These are phyloP conservation scores for Gilbertella persicaria DNA, from an alignment of 371 early-diverging fungal genomes.

Conservation along the genomic window DNA sequence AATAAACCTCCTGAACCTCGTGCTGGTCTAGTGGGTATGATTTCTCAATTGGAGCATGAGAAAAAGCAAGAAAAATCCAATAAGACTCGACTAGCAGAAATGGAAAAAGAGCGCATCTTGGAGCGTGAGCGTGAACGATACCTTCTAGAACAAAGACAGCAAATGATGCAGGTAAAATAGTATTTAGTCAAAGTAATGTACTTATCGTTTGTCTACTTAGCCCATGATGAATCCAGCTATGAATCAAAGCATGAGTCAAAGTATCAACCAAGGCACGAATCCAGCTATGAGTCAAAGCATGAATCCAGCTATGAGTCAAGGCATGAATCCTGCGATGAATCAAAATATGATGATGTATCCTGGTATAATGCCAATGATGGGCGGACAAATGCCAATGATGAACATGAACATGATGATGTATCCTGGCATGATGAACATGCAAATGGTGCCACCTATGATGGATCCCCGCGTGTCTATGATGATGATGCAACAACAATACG, in stretches of 20 bases:
- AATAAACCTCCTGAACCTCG: conserved; percentile 43
- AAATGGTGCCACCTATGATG: conserved; percentile 32
- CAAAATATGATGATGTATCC: conserved; percentile 45
- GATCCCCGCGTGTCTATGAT: conserved; percentile 43
- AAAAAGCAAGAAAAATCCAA: conserved; percentile 35
- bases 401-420: conserved; percentile 28
- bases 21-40: conserved; percentile 48
- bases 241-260: conserved; percentile 28
- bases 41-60: conserved; percentile 46
- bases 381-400: conserved; percentile 37
- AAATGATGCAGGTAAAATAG: conserved; percentile 20
- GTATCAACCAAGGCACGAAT: no score
- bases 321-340: conserved; percentile 13
- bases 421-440: conserved; percentile 21
- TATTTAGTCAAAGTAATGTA: not conserved
- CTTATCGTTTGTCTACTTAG: conserved; percentile 2
- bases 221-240: conserved; percentile 20
- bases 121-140: conserved; percentile 30
- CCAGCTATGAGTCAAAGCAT: conserved; percentile 12
- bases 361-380: conserved; percentile 30
- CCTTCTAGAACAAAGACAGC: conserved; percentile 34
- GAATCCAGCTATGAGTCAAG: conserved; percentile 29
- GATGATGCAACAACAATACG: conserved; percentile 44
- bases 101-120: conserved; percentile 32
- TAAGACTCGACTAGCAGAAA: conserved; percentile 23